Percentiles rank a stretch among this genome's conserved stretches.
These are phyloP conservation scores for Sporopachydermia cereana DNA, from an alignment of 1,139 yeast genomes.

Conservation along the genomic window DNA sequence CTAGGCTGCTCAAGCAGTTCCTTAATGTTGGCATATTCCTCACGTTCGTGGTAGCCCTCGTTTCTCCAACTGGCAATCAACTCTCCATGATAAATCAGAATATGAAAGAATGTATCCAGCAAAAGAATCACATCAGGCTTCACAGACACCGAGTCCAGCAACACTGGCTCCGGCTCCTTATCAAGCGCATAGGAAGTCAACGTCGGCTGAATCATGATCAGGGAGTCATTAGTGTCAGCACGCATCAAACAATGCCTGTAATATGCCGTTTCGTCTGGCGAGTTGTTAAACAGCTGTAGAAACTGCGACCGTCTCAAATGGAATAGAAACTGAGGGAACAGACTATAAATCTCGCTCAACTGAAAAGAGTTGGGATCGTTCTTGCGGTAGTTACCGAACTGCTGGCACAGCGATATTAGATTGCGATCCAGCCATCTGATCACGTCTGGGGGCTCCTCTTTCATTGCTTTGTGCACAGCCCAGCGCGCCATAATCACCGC, in stretches of 20 bases:
- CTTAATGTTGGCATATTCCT: constrained; percentile 51
- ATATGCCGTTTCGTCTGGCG: constrained; percentile 62
- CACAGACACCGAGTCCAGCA: constrained; percentile 49
- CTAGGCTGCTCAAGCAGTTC: constrained; percentile 65
- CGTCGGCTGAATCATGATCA: constrained; percentile 57
- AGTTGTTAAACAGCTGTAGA: constrained; percentile 53
- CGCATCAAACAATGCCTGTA: constrained; percentile 49
- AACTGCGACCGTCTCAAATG: constrained; percentile 57
- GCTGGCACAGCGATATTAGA: constrained; percentile 8
- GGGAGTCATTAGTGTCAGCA: constrained; percentile 45
- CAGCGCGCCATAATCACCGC: constrained; percentile 50
- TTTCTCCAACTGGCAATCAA: constrained; percentile 43
- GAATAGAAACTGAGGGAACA: constrained; percentile 52
- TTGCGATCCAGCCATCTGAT: constrained; percentile 23
- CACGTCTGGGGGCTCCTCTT: constrained; percentile 31
- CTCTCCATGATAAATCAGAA: constrained; percentile 47
- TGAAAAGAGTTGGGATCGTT: constrained; percentile 37
- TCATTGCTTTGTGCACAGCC: constrained; percentile 41
- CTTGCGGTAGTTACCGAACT: constrained; percentile 40
- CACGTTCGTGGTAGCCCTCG: constrained; percentile 38
- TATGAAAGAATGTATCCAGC: constrained; percentile 52
- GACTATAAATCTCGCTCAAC: constrained; percentile 9
- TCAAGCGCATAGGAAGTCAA: constrained; percentile 43
- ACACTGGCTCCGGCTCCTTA: constrained; percentile 49
- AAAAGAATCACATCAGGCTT: constrained; percentile 45